These are phyloP conservation scores for Debaryomyces subglobosus DNA, from an alignment of 1,139 yeast species.

Conservation along the genomic window DNA sequence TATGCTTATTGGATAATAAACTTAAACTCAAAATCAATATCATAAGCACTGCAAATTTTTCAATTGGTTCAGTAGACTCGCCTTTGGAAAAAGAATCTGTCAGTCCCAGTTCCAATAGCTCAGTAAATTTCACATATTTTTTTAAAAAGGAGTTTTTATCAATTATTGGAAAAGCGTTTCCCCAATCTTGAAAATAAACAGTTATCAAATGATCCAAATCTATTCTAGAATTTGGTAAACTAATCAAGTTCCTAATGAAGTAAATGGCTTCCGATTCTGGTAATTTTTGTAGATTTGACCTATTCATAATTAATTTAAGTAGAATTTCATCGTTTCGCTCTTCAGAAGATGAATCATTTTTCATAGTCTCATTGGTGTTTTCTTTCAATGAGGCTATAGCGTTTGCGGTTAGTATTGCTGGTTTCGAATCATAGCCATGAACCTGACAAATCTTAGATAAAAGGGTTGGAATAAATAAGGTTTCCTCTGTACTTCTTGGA, in stretches of 20 bases:
- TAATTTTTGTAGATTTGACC: constrained; percentile 29
- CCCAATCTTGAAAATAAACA: constrained; percentile 79
- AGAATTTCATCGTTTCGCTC: constrained; percentile 20
- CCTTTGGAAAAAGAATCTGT: constrained; percentile 11
- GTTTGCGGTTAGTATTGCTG: constrained; percentile 68
- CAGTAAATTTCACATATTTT: constrained; percentile 53
- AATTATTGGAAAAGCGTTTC: constrained; percentile 65
- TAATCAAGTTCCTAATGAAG: constrained; percentile 47
- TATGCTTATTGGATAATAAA: constrained; percentile 44
- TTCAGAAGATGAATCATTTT: constrained; percentile 12
- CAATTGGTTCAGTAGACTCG: constrained; percentile 39
- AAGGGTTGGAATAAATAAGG: constrained; percentile 70
- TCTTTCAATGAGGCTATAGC: constrained; percentile 71
- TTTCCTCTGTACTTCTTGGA: constrained; percentile 79
- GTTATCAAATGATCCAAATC: constrained; percentile 61
- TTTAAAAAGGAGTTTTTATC: constrained; percentile 66
- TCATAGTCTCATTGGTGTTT: constrained; percentile 21
- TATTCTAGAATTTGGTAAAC: constrained; percentile 54
- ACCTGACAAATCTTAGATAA: constrained; percentile 68
- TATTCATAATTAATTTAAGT: constrained; percentile 32
- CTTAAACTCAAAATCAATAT: constrained; percentile 63
- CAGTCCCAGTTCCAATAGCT: constrained; percentile 37
- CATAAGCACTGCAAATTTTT: constrained; percentile 63
- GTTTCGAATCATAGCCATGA: constrained; percentile 70
- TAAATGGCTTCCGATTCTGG: constrained; percentile 39